Evolutionary conservation across 2,329 filamentous ascomycete genomes (phyloP), one percentile per base, ranked within the genome.

Genomic region (Ophiocordyceps camponoti-rufipedis): DNA sequence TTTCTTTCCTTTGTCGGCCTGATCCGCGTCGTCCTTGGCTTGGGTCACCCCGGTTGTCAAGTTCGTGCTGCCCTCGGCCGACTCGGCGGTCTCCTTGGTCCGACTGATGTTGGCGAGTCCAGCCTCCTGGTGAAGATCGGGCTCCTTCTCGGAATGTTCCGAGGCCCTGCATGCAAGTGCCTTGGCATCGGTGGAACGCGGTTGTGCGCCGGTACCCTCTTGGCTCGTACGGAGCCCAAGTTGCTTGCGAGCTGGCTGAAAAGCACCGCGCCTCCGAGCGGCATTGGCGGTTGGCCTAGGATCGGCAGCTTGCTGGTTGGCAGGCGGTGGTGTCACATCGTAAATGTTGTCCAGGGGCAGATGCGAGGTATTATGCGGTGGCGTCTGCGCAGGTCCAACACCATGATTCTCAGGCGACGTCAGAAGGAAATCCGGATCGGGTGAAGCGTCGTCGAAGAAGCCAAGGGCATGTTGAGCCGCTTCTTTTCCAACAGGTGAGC

Each of bases 291-390:
- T 39, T 10, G 35, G n/a, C n/a, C 18, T 16, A 39, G 16, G 10
- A n/a, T 39, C 35, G 18, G 35, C n/a, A 18, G 35, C 9, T 18
- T 39, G n/a, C 18, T 39, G 33, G 9, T 11, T 40, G 9, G 16
- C 23, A 14, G 12, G 40, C 39, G 14, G 9, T 10, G 47, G 53
- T 4, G 57, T 58, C 2, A 45, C 51, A 43, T 58, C 53, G 33
- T 58, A 58, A 5, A 60, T 39, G 23, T 57, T 53, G 12, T 58
- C 54, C 6, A 48, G 47, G 4, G 57, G 54, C 3, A 56, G 48
- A 45, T 58, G 56, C 6, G 45, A 18, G n/a, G 35, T 9, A n/a
- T 16, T 16, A 18, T 16, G 35, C 7, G 10, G 35, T 39, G 35
- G 9, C 35, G 29, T 31, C 29, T 4, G 29, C 2, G 29, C 12